Percentiles rank a stretch among this genome's conserved stretches.
These are phyloP conservation scores for Sporothrix variecibatus DNA, from an alignment of 2,329 filamentous ascomycete genomes.

Conservation along the genomic window DNA sequence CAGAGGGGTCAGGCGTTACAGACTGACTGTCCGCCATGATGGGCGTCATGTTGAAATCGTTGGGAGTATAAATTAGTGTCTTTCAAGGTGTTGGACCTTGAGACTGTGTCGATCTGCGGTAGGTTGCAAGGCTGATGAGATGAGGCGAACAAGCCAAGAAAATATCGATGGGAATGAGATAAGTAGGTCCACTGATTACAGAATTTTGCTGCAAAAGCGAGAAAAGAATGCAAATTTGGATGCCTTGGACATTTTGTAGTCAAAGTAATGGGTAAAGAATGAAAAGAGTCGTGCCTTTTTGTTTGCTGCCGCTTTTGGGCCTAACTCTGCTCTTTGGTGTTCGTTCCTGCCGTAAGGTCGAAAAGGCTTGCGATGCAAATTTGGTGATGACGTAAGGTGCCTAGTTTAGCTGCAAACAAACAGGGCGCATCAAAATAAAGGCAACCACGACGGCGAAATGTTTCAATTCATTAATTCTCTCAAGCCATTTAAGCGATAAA, in stretches of 20 bases:
- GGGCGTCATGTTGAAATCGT: no score
- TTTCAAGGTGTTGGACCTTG: background rate
- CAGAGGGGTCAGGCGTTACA: background rate
- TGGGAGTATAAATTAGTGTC: background rate
- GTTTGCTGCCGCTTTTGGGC: background rate
- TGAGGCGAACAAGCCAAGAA: background rate
- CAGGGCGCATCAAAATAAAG: constrained; percentile 9
- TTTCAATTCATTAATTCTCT: constrained; percentile 1
- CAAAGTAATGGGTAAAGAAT: no score
- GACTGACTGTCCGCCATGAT: background rate
- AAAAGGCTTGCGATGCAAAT: background rate
- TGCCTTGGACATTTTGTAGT: background rate
- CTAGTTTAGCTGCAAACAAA: background rate
- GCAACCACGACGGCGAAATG: background rate
- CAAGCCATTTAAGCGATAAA: background rate
- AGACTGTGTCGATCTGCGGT: background rate
- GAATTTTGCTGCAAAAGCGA: background rate
- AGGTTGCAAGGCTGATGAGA: background rate
- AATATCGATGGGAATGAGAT: background rate
- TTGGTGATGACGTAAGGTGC: constrained; percentile 17
- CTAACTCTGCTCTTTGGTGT: background rate
- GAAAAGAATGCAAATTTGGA: background rate
- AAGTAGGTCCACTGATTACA: background rate
- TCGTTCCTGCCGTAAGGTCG: background rate
- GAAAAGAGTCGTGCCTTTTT: background rate